Conservation (phyloP, 139 green algal genomes). For the Asterochloris erici region DNA sequence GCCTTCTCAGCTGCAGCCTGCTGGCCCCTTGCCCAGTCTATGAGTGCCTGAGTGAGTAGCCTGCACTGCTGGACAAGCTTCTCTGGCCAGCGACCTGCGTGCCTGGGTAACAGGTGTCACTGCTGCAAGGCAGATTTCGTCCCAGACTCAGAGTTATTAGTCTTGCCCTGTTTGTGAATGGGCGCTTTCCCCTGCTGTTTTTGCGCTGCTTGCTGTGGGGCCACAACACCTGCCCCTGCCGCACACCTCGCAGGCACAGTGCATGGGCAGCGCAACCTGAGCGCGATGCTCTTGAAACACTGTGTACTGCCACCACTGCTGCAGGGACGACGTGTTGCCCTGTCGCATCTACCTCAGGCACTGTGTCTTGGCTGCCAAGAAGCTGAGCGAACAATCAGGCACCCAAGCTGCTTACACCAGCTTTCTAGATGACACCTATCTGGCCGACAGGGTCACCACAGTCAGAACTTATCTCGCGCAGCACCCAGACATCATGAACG, state of each 20-base stretch:
- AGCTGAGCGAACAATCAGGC: conserved; percentile 42
- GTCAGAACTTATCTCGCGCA: conserved; percentile 61
- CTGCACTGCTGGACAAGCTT: background rate
- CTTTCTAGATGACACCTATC: conserved; percentile 84
- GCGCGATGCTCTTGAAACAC: background rate
- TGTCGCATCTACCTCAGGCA: conserved; percentile 84
- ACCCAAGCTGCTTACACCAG: conserved; percentile 38
- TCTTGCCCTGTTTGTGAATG: too few relatives aligned
- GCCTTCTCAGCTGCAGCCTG: background rate
- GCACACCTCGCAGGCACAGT: background rate
- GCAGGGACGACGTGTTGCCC: conserved; percentile 56
- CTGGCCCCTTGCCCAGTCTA: background rate
- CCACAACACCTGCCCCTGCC: too few relatives aligned
- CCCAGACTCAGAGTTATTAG: too few relatives aligned
- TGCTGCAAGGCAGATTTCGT: too few relatives aligned
- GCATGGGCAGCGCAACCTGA: background rate
- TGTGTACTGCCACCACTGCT: background rate
- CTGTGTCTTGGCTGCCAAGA: conserved; percentile 77
- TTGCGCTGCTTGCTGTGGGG: background rate
- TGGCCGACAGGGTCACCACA: conserved; percentile 74
- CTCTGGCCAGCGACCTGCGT: background rate
- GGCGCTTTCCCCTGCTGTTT: background rate
- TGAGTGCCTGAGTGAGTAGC: background rate
- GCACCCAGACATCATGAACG: conserved; percentile 79
- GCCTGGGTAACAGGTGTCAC: background rate